Evolutionary conservation across 2,329 filamentous ascomycete species (phyloP).

Genomic region (Trichoderma polysporum): DNA sequence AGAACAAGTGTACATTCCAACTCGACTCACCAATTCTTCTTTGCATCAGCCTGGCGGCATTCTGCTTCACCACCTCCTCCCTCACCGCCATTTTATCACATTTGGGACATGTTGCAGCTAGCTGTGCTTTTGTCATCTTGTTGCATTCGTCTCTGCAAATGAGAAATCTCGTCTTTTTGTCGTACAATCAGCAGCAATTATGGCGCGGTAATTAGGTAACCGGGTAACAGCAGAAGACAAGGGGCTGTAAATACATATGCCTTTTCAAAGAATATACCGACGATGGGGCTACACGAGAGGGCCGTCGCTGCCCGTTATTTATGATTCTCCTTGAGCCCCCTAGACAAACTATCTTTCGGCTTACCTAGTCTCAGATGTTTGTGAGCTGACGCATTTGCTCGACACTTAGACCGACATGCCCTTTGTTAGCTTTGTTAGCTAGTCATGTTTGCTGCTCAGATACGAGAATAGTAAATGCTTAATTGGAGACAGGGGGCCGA

Average conservation of each 20-base stretch:
- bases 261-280: not conserved
- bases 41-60: not conserved
- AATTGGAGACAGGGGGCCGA: too few species aligned
- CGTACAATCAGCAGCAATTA: not conserved
- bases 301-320: not conserved
- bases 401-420: not conserved
- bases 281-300: not conserved
- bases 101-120: not conserved
- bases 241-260: not conserved
- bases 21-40: not conserved
- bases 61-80: not conserved
- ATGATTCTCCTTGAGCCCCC: not conserved
- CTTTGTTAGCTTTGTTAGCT: not conserved
- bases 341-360: not conserved
- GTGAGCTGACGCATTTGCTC: not conserved
- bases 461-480: too few species aligned
- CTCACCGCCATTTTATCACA: slow-evolving; percentile 1
- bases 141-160: not conserved
- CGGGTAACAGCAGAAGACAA: too few species aligned
- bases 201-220: too few species aligned
- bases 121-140: not conserved
- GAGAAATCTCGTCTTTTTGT: not conserved
- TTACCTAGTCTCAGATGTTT: not conserved
- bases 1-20: not conserved
- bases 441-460: too few species aligned